Evolutionary conservation across 495 filamentous ascomycete genomes (phyloP).

Genomic region (Penicillium verhagenii): DNA sequence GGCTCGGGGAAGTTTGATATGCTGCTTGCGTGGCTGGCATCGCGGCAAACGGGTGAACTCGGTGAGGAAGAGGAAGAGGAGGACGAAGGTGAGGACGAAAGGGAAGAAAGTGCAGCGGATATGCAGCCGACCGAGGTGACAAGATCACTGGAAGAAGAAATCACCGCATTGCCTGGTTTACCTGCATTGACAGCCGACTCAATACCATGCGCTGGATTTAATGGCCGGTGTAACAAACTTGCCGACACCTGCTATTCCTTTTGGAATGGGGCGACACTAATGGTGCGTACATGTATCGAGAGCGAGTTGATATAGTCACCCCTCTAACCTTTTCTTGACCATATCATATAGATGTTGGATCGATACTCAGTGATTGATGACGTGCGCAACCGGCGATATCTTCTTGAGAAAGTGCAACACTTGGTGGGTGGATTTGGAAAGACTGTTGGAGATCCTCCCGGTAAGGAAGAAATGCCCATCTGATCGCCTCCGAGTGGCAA

Average conservation of each 20-base stretch:
- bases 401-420: constrained; percentile 89
- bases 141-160: constrained; percentile 24
- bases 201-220: constrained; percentile 67
- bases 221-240: constrained; percentile 83
- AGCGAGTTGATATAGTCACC: not conserved
- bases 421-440: constrained; percentile 89
- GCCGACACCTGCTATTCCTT: constrained; percentile 94
- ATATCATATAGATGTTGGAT: constrained; percentile 62
- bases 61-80: constrained; percentile 46
- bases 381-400: constrained; percentile 64
- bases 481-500: constrained; percentile 1
- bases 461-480: constrained; percentile 30
- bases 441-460: constrained; percentile 70
- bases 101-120: constrained; percentile 25
- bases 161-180: constrained; percentile 37
- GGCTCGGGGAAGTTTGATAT: constrained; percentile 38
- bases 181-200: constrained; percentile 25
- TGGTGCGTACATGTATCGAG: constrained; percentile 38
- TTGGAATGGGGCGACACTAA: constrained; percentile 77
- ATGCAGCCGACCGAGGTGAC: not conserved
- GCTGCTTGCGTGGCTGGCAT: constrained; percentile 64
- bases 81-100: constrained; percentile 46
- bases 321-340: constrained; percentile 11
- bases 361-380: constrained; percentile 59
- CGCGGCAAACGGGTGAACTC: constrained; percentile 62